Conservation (phyloP, 208 protist genomes). For the Trypanosoma rangeli region DNA sequence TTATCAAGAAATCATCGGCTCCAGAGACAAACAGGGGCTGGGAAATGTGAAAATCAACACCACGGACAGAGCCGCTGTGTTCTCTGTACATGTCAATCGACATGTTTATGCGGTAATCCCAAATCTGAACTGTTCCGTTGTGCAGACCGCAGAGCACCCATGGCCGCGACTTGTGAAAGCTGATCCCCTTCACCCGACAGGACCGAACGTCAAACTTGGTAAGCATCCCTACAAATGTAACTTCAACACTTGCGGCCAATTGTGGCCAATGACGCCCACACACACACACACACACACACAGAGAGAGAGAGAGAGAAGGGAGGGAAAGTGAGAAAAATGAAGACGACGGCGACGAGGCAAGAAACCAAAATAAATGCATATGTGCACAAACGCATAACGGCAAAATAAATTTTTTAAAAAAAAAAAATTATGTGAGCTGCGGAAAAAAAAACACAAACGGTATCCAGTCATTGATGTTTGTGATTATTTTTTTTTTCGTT, state of each 20-base stretch:
- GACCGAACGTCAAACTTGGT: slow-evolving; percentile 98
- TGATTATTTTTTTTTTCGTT: too few relatives aligned
- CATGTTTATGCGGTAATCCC: slow-evolving; percentile 98
- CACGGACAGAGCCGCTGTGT: slow-evolving; percentile 95
- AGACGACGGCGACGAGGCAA: neutral
- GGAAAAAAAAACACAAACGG: too few relatives aligned
- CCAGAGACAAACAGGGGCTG: slow-evolving; percentile 99
- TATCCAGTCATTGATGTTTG: too few relatives aligned
- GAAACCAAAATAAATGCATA: too few relatives aligned
- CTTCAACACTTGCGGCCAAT: slow-evolving; percentile 11
- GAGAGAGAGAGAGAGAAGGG: slow-evolving; percentile 13
- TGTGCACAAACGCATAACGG: too few relatives aligned
- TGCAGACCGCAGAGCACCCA: slow-evolving; percentile 99
- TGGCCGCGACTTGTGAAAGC: slow-evolving; percentile 97
- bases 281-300: slow-evolving; percentile 6
- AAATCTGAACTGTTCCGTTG: slow-evolving; percentile 99
- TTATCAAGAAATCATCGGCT: slow-evolving; percentile 99
- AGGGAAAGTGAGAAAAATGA: neutral
- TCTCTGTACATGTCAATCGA: slow-evolving; percentile 97
- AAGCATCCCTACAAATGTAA: slow-evolving; percentile 57
- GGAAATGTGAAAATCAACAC: slow-evolving; percentile 97
- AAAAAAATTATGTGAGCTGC: too few relatives aligned
- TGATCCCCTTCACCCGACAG: slow-evolving; percentile 97
- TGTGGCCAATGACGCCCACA: too few relatives aligned
- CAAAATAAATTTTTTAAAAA: too few relatives aligned